Base-by-base conservation (phyloP, 2,329 filamentous ascomycete genomes). In the Colletotrichum lini region DNA sequence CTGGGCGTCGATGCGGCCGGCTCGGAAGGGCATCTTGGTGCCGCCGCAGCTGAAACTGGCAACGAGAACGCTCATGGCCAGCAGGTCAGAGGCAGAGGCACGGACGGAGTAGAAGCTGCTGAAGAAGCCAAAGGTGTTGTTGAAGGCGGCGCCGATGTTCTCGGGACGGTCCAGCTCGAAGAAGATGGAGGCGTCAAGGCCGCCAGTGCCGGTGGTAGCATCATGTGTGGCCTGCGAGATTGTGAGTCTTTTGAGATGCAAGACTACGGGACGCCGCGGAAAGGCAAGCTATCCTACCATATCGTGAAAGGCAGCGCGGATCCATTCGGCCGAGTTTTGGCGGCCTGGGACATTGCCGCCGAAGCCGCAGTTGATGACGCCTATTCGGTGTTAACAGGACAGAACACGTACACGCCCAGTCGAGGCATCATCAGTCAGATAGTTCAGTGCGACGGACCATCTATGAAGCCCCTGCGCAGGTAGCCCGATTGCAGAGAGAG, bases 1-100 rank as follows among this genome's bases (percentile, higher is more conserved):
- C 0, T 70, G 66, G 4, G 79, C 79, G 57, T 81, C 80, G 4
- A 79, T 50, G 2, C 80, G 75, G 1, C 80, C 80, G 16, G 74
- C 74, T 4, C 78, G 76, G 53, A 78, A 79, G 0, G 78, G 75
- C 30, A 82, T 76, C 18, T 72, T 60, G 3, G 52, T 61, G 9
- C 73, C 74, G 21, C 76, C 76, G 59, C 76, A 78, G n/a, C 63
- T 49, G n/a, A 65, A 71, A 18, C 61, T 73, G 9, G 76, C 71
- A 3, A 73, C 68, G 0, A 76, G 49, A 2, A 74, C 76, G 9
- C 74, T 75, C 63, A 78, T 54, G 8, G 76, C 76, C 49, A 77
- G 67, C n/a, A 78, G 67, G 40, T 78, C 76, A 2, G 76, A 76
- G 9, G 73, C 75, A 7, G 76, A 76, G 5, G 73, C 71, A 2